Base-by-base conservation (phyloP, 495 filamentous ascomycete genomes). In the Penicillium silybi region DNA sequence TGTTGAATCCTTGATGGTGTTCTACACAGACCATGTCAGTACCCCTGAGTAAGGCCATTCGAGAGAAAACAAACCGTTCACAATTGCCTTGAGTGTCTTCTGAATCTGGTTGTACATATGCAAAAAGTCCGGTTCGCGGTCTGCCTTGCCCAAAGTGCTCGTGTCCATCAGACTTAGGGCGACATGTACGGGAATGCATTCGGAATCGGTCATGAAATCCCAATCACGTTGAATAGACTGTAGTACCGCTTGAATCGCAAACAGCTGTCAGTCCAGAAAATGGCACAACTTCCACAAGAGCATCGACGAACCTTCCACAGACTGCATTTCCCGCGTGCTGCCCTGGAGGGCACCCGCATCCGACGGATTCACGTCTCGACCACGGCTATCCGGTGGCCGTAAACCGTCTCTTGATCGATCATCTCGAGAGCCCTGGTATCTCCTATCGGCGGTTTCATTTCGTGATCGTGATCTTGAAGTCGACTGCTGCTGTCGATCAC, bases 1-100 rank as follows among this genome's bases (percentile, higher is more conserved):
- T 97, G 66, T 97, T 99, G 78, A 99, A 99, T 26, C 91, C 93
- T 69, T 99, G 93, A 59, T 97, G 92, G 64, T 99, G 92, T 71
- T 97, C 92, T 85, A 45, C 17, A 47, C 42, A 41, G 5, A 20
- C 11, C 26, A 23, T 7, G 15, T 59, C 27, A 62, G 59, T 45
- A 54, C 26, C 2, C 2, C 22, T 10, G 3, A 22, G 32, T 18
- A 27, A 38, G 18, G 16, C 5, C 10, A 37, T n/a, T 9, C 15
- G 32, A 18, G 13, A 15, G 9, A 22, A 19, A 22, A 61, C 61
- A 22, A 56, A 79, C 74, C 81, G 68, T 99, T 96, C 44, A 99
- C 93, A 64, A 99, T 96, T 41, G 86, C 83, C 69, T 95, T 96
- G 51, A 99, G 74, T 3, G 95, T 91, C 60, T 83, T 84, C 64